Evolutionary conservation across 768 basidiomycete genomes (phyloP), one percentile per base, ranked within the genome.

Genomic region (Termitomyces sp.): DNA sequence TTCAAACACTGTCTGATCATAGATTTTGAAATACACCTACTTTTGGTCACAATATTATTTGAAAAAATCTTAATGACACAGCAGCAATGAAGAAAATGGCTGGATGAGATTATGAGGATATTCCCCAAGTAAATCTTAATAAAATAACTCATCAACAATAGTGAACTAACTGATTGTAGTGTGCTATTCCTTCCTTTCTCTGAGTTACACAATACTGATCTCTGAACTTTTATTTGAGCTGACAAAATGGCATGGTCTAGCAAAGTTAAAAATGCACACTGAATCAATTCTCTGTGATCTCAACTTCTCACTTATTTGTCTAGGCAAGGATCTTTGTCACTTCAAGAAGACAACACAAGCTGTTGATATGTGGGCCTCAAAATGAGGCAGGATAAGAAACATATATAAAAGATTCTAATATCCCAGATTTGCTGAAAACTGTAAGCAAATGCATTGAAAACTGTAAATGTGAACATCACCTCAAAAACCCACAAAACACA

Each of bases 121-220:
- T 72, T 1, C 52, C 73, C 0, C 71, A 72, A 62, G 71, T 64
- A 53, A n/a, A n/a, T n/a, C n/a, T n/a, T n/a, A n/a, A n/a, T n/a
- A n/a, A n/a, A n/a, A n/a, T n/a, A n/a, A n/a, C n/a, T n/a, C n/a
- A n/a, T n/a, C n/a, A n/a, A n/a, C n/a, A n/a, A n/a, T n/a, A n/a
- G n/a, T n/a, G n/a, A n/a, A n/a, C n/a, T n/a, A n/a, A n/a, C n/a
- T 45, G 19, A 14, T 42, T 28, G 1, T 6, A 63, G 59, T 61
- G 60, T 44, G 19, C 58, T 30, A 54, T 63, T 2, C 55, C 55
- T 6, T 55, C 54, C 8, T 61, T 63, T 48, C 1, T 54, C 49
- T 8, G 47, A 61, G 23, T 50, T 41, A 0, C 62, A 74, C n/a
- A 61, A 70, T 9, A 2, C 23, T 5, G 49, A 56, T 6, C 42